Evolutionary conservation across 1,139 yeast genomes (phyloP), one percentile per base, ranked within the genome.

Genomic region (Yamadazyma kanchanaburiensis): DNA sequence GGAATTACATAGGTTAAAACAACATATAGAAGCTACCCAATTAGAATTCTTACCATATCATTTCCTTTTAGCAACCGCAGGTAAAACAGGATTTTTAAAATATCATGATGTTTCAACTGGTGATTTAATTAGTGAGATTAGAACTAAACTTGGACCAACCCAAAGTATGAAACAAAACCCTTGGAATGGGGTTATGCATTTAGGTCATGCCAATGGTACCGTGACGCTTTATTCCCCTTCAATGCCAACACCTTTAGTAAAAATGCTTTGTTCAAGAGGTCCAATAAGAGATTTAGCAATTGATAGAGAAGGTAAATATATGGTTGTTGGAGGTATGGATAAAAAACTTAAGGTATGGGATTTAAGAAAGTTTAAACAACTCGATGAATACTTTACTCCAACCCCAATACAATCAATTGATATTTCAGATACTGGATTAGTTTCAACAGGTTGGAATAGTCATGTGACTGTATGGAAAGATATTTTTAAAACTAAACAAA

Each of bases 51-150:
- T 94, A 41, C 97, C 97, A 1, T 91, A 89, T 54, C 98, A 91
- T 60, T 89, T 82, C 49, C 64, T 94, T 26, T 68, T 94, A 29
- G 88, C 82, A 2, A 79, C 95, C 0, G 91, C 94, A 0, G 96
- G 97, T 18, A 80, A 83, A 40, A 76, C 94, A 1, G 96, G 96
- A 5, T 84, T 70, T 55, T 68, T 94, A 39, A 86, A 86, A 56
- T 94, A 87, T 55, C 97, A 89, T 49, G 99, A 94, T 58, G 95
- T 89, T 3, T 82, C 96, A 3, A 91, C 98, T 0, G 99, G 99
- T 38, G 74, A 70, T 29, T 62, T 88, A 25, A 91, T 89, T 1
- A 70, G 89, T 28, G 97, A 91, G 54, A 64, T 80, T 25, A 72
- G 91, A 49, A 88, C 97, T 8, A 87, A 84, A 53, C 58, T 86